Evolutionary conservation across 108 stramenopile genomes (phyloP), one percentile per base, ranked within the genome.

Genomic region (Fragilaria crotonensis): DNA sequence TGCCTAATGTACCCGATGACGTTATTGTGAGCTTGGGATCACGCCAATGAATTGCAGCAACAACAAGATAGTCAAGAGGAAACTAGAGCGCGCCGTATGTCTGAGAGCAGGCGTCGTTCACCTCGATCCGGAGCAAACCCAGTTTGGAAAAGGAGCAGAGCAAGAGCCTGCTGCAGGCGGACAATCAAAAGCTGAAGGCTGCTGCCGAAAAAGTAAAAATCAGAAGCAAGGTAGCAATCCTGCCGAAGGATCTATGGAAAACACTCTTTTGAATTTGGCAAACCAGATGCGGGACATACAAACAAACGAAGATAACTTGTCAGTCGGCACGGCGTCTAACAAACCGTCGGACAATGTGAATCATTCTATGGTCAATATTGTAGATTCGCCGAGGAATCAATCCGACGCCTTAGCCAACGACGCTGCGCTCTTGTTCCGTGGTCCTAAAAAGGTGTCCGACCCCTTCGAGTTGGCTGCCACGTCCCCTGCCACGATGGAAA

Each of bases 1-100:
- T 52, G 2, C 51, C 51, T 18, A 26, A 25, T 4, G 18, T 52
- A 52, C 25, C 51, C 1, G 51, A 52, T 52, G 51, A 52, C 18
- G 51, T 25, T 23, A 25, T 52, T 1, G 23, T 25, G 26, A 52
- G 26, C 26, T 46, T 49, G 2, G 1, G 51, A 52, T 5, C 2
- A 2, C 7, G 51, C 2, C 3, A 23, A 52, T 1, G 51, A 27
- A n/a, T n/a, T n/a, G n/a, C n/a, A n/a, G n/a, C n/a, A n/a, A n/a
- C n/a, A n/a, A n/a, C n/a, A n/a, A n/a, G n/a, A n/a, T n/a, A n/a
- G n/a, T n/a, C n/a, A n/a, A n/a, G n/a, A n/a, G n/a, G n/a, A n/a
- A n/a, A n/a, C n/a, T n/a, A n/a, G n/a, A n/a, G n/a, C n/a, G n/a
- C n/a, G n/a, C n/a, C n/a, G n/a, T n/a, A n/a, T n/a, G n/a, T n/a